A percentile compares a stretch with the other conserved stretches of the same genome.
Conservation (phyloP, 306 rosid genomes). For the Acacia crassicarpa region DNA sequence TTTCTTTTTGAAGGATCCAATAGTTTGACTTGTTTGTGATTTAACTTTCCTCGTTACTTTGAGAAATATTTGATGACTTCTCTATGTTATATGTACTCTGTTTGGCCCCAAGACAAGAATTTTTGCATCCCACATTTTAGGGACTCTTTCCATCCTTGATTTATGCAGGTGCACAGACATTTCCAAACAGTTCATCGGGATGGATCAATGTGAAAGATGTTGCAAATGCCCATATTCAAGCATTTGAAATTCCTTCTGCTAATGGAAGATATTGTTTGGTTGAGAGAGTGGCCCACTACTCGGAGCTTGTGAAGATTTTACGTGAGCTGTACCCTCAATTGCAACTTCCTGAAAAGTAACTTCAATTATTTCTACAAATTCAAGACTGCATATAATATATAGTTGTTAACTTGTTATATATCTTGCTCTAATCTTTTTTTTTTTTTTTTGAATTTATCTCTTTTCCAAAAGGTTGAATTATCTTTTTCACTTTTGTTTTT, state of each 20-base stretch:
- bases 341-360: slow-evolving; percentile 65
- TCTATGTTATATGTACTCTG: neutral
- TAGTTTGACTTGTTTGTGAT: neutral
- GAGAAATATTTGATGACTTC: neutral
- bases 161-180: slow-evolving; percentile 59
- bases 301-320: slow-evolving; percentile 51
- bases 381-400: neutral
- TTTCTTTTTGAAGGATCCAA: neutral
- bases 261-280: slow-evolving; percentile 72
- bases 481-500: neutral
- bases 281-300: slow-evolving; percentile 55
- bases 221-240: slow-evolving; percentile 67
- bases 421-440: neutral
- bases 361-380: neutral
- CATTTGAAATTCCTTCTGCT: slow-evolving; percentile 71
- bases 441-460: neutral
- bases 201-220: slow-evolving; percentile 85
- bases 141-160: neutral
- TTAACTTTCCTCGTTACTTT: neutral
- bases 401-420: neutral
- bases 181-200: slow-evolving; percentile 43
- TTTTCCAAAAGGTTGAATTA: neutral
- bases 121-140: neutral
- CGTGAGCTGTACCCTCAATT: slow-evolving; percentile 48
- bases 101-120: neutral